Conservation (phyloP, 257 asterid species). For the Penstemon eatonii region DNA sequence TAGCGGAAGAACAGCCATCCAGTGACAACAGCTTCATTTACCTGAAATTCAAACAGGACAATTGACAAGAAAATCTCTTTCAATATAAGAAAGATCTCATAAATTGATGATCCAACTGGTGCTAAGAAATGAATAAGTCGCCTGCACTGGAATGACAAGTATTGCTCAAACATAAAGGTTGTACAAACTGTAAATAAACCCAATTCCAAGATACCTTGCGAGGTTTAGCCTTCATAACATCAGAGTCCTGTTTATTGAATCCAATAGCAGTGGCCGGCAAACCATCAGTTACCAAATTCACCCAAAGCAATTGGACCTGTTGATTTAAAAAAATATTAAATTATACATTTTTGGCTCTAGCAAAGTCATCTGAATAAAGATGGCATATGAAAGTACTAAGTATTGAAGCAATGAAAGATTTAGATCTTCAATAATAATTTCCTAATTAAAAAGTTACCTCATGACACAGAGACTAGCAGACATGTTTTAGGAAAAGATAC, state of each 20-base stretch:
- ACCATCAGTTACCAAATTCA: conserved; percentile 97
- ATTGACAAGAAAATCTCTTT: conserved; percentile 23
- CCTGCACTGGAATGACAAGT: background rate
- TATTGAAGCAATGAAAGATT: background rate
- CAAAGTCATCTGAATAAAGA: conserved; percentile 18
- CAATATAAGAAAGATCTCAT: conserved; percentile 6
- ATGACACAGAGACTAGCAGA: conserved; percentile 9
- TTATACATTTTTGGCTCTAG: conserved; percentile 8
- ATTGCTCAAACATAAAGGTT: conserved; percentile 7
- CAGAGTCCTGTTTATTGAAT: conserved; percentile 94
- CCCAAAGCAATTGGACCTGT: conserved; percentile 99
- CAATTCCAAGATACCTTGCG: conserved; percentile 68
- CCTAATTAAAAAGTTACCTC: conserved; percentile 8
- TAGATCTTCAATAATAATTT: conserved; percentile 3
- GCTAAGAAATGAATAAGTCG: background rate
- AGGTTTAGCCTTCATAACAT: conserved; percentile 97
- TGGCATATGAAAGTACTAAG: conserved; percentile 9
- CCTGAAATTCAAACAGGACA: conserved; percentile 51
- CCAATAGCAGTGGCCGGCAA: conserved; percentile 99
- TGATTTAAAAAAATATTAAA: conserved; percentile 17
- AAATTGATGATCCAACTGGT: conserved; percentile 17
- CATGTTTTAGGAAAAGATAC: conserved; percentile 8
- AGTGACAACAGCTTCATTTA: conserved; percentile 89
- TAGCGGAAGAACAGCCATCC: conserved; percentile 99
- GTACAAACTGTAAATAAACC: background rate